Conservation (phyloP, 768 basidiomycete species). For the Peribolospora kevripleyi region DNA sequence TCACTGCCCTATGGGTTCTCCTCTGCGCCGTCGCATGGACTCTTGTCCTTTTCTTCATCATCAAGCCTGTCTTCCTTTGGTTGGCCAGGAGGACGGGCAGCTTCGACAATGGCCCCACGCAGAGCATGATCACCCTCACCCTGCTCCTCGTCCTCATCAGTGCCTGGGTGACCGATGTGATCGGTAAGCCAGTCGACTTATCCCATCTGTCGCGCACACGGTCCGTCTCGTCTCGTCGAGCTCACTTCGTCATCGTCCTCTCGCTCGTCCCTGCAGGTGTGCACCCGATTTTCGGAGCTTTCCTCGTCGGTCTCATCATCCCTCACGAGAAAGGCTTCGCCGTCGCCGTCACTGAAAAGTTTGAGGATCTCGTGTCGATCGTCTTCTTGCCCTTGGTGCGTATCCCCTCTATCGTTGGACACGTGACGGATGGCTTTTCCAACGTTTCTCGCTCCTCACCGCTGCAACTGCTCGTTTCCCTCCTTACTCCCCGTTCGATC, state of each 20-base stretch:
- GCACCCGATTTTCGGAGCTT: conserved; percentile 30
- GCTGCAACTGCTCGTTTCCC: conserved; percentile 3
- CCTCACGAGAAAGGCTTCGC: conserved; percentile 63
- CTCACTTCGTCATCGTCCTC: no score
- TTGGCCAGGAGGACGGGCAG: conserved; percentile 42
- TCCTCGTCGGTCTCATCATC: conserved; percentile 43
- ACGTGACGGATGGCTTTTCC: conserved; percentile 6
- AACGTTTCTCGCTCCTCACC: neutral
- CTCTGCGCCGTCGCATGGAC: conserved; percentile 42
- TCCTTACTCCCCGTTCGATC: conserved; percentile 11
- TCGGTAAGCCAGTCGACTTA: conserved; percentile 22
- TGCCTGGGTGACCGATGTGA: conserved; percentile 67
- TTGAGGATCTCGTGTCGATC: conserved; percentile 65
- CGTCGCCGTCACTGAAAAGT: conserved; percentile 53
- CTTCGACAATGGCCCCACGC: conserved; percentile 43
- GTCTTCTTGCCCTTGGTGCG: conserved; percentile 52
- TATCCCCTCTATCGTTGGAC: conserved; percentile 1
- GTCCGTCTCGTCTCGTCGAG: no score
- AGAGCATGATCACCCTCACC: conserved; percentile 53
- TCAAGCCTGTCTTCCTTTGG: conserved; percentile 40
- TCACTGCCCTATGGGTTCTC: conserved; percentile 57
- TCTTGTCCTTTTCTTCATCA: conserved; percentile 41
- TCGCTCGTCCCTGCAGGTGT: conserved; percentile 20
- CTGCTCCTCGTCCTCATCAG: conserved; percentile 47
- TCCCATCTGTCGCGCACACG: no score